Percentiles rank a stretch among this genome's conserved stretches.
These are phyloP conservation scores for Starmerella scarabaei DNA, from an alignment of 805 yeast genomes.

Conservation along the genomic window DNA sequence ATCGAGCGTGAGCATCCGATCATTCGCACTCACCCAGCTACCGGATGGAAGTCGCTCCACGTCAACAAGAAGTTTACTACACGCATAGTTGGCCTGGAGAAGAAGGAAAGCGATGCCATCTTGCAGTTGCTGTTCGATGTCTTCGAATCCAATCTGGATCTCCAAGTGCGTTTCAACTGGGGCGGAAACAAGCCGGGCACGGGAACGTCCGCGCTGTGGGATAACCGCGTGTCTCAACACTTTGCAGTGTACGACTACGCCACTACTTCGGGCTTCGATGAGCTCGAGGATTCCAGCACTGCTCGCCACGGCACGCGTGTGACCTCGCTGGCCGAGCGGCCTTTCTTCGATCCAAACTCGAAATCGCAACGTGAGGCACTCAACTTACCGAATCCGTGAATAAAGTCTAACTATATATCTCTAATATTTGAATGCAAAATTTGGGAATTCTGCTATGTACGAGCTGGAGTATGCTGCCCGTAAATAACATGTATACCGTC, in stretches of 20 bases:
- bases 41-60: conserved; percentile 47
- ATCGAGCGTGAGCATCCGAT: conserved; percentile 47
- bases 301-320: conserved; percentile 40
- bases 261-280: conserved; percentile 7
- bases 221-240: conserved; percentile 41
- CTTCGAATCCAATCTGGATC: conserved; percentile 22
- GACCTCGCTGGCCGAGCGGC: conserved; percentile 42
- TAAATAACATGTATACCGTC: too few species aligned
- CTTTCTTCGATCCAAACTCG: conserved; percentile 36
- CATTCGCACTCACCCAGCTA: conserved; percentile 51
- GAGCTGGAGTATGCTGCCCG: too few species aligned
- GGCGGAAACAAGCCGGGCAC: conserved; percentile 27
- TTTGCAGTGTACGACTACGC: conserved; percentile 36
- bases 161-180: conserved; percentile 42
- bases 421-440: too few species aligned
- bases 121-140: conserved; percentile 41
- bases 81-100: conserved; percentile 56
- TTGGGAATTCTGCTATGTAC: too few species aligned
- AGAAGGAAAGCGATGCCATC: conserved; percentile 53
- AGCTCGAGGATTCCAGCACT: conserved; percentile 3
- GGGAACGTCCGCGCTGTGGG: conserved; percentile 37
- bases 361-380: conserved; percentile 19
- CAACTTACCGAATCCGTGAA: conserved; percentile 15
- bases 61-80: conserved; percentile 49
- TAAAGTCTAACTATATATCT: not conserved